Conservation (phyloP, 345 rosid genomes). For the Eucalyptus virginea region DNA sequence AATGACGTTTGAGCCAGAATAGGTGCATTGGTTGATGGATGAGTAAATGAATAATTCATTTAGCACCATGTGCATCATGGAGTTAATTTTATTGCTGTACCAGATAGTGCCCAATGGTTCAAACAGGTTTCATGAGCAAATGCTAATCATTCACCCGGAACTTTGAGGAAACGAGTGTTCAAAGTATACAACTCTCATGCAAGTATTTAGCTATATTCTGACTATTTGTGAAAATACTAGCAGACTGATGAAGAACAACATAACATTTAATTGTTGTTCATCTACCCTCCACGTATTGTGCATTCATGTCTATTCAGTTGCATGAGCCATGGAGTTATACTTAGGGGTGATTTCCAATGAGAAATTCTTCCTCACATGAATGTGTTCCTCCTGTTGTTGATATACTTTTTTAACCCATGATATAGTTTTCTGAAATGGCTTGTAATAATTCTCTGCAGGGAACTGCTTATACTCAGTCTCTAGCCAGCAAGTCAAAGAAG, state of each 20-base stretch:
- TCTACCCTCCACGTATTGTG: not conserved
- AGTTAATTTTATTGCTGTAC: not conserved
- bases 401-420: not conserved
- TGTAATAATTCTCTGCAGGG: constrained; percentile 28
- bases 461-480: constrained; percentile 45
- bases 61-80: not conserved
- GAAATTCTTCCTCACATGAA: not conserved
- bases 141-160: not conserved
- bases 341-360: not conserved
- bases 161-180: not conserved
- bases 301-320: not conserved
- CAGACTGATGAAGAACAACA: not conserved
- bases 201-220: not conserved
- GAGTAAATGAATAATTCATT: not conserved
- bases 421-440: not conserved
- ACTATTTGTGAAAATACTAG: not conserved
- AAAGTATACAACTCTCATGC: not conserved
- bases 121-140: not conserved
- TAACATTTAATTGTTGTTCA: not conserved
- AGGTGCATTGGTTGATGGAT: not conserved
- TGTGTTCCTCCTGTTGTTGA: not conserved
- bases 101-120: not conserved
- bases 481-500: constrained; percentile 64
- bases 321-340: not conserved
- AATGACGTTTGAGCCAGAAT: not conserved